Conservation (phyloP, 2,329 filamentous ascomycete genomes). For the Ampelomyces quisqualis region DNA sequence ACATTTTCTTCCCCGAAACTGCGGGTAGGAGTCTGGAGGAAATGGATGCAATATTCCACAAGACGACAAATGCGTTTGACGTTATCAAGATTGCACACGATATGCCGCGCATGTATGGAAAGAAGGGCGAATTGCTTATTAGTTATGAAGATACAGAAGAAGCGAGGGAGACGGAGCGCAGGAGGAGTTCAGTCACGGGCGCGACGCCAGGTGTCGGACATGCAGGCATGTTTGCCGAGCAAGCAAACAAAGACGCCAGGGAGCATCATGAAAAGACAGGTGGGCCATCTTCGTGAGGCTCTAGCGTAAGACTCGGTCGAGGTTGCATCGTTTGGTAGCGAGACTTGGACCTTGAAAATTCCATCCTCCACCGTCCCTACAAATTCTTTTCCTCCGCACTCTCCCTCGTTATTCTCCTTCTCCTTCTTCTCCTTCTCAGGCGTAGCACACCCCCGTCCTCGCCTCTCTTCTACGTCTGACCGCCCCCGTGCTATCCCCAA, state of each 20-base stretch:
- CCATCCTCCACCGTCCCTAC: neutral
- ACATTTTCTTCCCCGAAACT: conserved; percentile 64
- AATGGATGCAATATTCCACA: conserved; percentile 64
- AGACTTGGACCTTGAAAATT: neutral
- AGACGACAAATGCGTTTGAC: conserved; percentile 52
- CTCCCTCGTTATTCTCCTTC: neutral
- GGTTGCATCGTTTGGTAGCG: neutral
- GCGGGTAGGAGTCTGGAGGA: conserved; percentile 49
- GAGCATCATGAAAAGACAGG: conserved; percentile 5
- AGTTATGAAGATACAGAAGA: conserved; percentile 49
- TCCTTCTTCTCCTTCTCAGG: neutral
- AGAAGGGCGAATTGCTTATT: conserved; percentile 59
- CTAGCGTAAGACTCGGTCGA: neutral
- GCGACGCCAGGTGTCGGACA: conserved; percentile 7
- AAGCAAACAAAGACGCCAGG: conserved; percentile 3
- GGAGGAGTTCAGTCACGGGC: conserved; percentile 31
- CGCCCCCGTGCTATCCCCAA: neutral
- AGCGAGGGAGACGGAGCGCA: conserved; percentile 29
- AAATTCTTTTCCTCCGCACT: neutral
- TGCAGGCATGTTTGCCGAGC: neutral
- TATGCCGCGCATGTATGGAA: conserved; percentile 59
- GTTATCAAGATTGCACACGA: conserved; percentile 54
- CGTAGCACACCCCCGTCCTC: neutral
- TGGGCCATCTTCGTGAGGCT: too few species aligned
- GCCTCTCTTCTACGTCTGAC: neutral